A percentile compares a stretch with the other conserved stretches of the same genome.
Conservation (phyloP, 1,284 basidiomycete species). For the Stygiomarasmius scandens region DNA sequence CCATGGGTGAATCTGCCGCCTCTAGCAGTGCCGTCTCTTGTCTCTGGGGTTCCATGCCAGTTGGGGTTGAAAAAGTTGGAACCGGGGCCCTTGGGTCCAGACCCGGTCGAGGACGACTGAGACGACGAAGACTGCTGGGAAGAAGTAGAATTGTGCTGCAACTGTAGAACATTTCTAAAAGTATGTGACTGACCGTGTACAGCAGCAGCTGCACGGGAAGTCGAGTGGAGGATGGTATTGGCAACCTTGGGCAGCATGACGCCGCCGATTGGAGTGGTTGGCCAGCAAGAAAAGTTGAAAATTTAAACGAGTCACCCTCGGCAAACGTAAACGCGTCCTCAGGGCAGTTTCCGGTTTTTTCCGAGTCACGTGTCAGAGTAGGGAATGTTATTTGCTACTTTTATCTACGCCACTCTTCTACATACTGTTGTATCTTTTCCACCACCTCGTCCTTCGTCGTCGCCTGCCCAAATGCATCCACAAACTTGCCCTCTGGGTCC, state of each 20-base stretch:
- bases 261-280: conserved; percentile 2
- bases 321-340: background rate
- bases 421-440: conserved; percentile 57
- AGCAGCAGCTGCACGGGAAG: conserved; percentile 71
- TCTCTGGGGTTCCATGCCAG: background rate
- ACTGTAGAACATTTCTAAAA: conserved; percentile 73
- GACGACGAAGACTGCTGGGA: conserved; percentile 19
- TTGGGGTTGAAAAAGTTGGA: conserved; percentile 65
- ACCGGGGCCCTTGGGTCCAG: conserved; percentile 40
- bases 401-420: conserved; percentile 49
- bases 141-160: conserved; percentile 48
- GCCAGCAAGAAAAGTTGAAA: background rate
- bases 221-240: conserved; percentile 72
- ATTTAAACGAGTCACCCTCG: background rate
- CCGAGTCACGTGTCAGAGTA: background rate
- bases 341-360: background rate
- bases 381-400: too few relatives aligned
- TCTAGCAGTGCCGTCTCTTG: conserved; percentile 54
- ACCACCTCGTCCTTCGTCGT: conserved; percentile 74
- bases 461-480: conserved; percentile 95
- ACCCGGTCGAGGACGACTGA: conserved; percentile 5
- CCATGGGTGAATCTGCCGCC: conserved; percentile 70
- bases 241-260: conserved; percentile 75
- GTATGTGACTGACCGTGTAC: conserved; percentile 72
- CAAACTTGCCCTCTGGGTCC: conserved; percentile 94